Evolutionary conservation across 1,284 basidiomycete species (phyloP).

Genomic region (Trichosporon faecale): DNA sequence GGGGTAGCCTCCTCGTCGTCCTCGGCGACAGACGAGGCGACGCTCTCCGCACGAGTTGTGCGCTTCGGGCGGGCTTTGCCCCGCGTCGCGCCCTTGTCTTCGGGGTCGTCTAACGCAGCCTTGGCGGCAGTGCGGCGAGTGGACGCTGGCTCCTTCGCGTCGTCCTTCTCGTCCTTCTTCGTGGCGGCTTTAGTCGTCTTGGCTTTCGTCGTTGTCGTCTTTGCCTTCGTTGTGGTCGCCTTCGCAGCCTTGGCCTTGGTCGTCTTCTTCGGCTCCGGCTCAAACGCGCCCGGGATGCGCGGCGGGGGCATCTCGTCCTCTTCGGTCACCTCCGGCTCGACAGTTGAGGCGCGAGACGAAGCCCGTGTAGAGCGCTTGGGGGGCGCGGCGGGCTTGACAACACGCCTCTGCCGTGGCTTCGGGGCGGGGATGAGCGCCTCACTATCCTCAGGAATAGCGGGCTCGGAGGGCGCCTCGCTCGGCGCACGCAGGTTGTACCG

Average conservation of each 20-base stretch:
- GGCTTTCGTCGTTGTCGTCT: constrained; percentile 11
- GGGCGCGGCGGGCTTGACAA: constrained; percentile 1
- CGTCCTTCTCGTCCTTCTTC: constrained; percentile 32
- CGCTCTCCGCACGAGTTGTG: constrained; percentile 25
- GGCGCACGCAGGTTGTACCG: constrained; percentile 2
- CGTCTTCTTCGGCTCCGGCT: constrained; percentile 2
- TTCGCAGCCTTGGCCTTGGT: neutral
- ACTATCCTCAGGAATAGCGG: constrained; percentile 25
- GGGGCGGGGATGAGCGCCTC: neutral
- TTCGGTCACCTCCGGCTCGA: constrained; percentile 7
- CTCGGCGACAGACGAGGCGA: constrained; percentile 21
- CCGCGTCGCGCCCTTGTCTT: constrained; percentile 10
- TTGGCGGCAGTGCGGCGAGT: constrained; percentile 25
- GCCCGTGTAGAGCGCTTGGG: constrained; percentile 1
- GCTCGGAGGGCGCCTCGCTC: constrained; percentile 20
- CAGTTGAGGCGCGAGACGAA: constrained; percentile 17
- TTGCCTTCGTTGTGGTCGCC: constrained; percentile 9
- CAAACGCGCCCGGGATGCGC: constrained; percentile 13
- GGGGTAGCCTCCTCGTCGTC: constrained; percentile 16
- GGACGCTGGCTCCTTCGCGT: constrained; percentile 23
- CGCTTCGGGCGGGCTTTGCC: constrained; percentile 13
- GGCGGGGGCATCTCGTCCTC: constrained; percentile 19
- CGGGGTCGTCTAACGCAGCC: constrained; percentile 22
- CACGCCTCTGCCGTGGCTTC: neutral
- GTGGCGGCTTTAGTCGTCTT: constrained; percentile 36